Base-by-base conservation (phyloP, 108 stramenopile genomes). In the Pseudonitzschia pungens region DNA sequence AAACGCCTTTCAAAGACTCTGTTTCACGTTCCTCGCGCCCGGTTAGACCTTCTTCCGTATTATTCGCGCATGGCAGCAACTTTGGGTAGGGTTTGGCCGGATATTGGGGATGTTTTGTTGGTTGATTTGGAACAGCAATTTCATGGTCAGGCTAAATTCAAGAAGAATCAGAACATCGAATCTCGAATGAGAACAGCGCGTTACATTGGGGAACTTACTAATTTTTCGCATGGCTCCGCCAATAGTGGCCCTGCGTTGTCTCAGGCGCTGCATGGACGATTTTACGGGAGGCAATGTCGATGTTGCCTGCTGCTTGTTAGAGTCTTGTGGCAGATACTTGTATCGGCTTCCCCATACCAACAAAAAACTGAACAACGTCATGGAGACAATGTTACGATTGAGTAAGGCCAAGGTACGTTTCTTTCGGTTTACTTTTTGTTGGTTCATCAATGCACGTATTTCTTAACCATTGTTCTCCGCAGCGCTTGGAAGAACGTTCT, bases 151-250 rank as follows among this genome's bases (percentile, higher is more conserved):
- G 87, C 93, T 5, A 82, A 85, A 56, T 89, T 81, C 80, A 94
- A 94, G 80, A 91, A 92, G 75, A 86, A 93, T 69, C 81, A 86
- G 74, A 86, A 87, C 63, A 59, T 95, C 27, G 96, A 97, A 69
- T 85, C 83, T 60, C 87, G 94, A 14, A 65, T 94, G 65, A 74
- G 83, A 31, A 97, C 92, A 56, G 93, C 87, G 18, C 78, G 95
- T 31, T 97, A 88, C 77, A 84, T 97, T 44, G 90, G 94, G 12
- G 98, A 98, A 76, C 79, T 98, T 10, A 95, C 95, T n/a, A 24
- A 98, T 97, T 70, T 98, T 98, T 71, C 82, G 89, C 33, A 88
- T 96, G 32, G 95, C 97, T 26, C 96, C 97, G 9, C 96, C 96
- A 4, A 94, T 96, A 41, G 91, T 97, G 18, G 86, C 87, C 22